These are phyloP conservation scores for Ganoderma leucocontextum DNA, from an alignment of 1,284 basidiomycete genomes.

Conservation along the genomic window DNA sequence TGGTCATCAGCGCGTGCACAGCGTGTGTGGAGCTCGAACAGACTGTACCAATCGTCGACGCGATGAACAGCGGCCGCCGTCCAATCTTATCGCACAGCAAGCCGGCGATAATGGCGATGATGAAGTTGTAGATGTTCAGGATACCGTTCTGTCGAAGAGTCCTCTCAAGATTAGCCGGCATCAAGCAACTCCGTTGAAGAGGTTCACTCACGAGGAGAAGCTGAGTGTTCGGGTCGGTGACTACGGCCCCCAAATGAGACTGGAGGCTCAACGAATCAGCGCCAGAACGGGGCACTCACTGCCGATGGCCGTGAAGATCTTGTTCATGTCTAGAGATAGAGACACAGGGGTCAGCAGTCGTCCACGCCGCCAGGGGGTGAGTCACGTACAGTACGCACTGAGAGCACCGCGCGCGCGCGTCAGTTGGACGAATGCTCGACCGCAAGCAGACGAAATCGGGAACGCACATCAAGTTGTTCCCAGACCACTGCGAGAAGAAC, in stretches of 20 bases:
- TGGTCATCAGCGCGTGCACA: background rate
- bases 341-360: background rate
- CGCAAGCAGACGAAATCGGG: background rate
- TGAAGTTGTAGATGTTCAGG: slow-evolving; percentile 62
- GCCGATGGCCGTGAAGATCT: slow-evolving; percentile 59
- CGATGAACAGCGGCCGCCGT: slow-evolving; percentile 62
- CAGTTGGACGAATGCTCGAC: background rate
- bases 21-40: background rate
- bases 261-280: background rate
- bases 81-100: slow-evolving; percentile 60
- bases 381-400: slow-evolving; percentile 42
- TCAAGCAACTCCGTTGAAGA: too few species aligned
- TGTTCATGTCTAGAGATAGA: slow-evolving; percentile 50
- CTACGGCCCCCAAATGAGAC: slow-evolving; percentile 22
- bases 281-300: slow-evolving; percentile 34
- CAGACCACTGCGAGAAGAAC: slow-evolving; percentile 73
- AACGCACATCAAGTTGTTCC: slow-evolving; percentile 64
- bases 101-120: slow-evolving; percentile 56
- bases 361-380: background rate
- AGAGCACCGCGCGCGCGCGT: background rate
- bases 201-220: slow-evolving; percentile 49
- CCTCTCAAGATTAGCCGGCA: background rate
- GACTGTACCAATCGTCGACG: slow-evolving; percentile 50
- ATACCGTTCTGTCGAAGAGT: slow-evolving; percentile 51
- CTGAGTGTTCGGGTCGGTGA: slow-evolving; percentile 60